A percentile compares a stretch with the other conserved stretches of the same genome.
These are phyloP conservation scores for Saccharomycopsis sp. DNA, from an alignment of 805 yeast genomes.

Conservation along the genomic window DNA sequence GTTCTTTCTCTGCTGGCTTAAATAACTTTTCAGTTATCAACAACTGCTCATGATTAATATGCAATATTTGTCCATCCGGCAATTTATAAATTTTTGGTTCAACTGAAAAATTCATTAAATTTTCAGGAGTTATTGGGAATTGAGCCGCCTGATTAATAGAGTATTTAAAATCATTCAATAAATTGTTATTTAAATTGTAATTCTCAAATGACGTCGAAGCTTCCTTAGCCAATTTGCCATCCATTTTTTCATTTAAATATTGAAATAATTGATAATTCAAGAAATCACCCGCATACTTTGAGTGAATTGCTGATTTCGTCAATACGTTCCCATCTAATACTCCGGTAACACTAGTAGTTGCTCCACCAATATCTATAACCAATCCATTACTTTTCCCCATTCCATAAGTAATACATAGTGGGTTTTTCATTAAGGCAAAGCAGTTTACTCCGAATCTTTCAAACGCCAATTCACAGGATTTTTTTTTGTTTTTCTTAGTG, in stretches of 20 bases:
- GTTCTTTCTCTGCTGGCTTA: conserved; percentile 33
- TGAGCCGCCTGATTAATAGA: conserved; percentile 33
- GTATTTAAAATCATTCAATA: conserved; percentile 44
- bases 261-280: conserved; percentile 56
- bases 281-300: conserved; percentile 82
- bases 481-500: conserved; percentile 46
- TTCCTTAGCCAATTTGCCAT: conserved; percentile 22
- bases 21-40: conserved; percentile 62
- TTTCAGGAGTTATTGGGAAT: conserved; percentile 32
- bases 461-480: conserved; percentile 65
- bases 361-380: conserved; percentile 74
- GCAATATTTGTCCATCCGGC: conserved; percentile 45
- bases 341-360: conserved; percentile 67
- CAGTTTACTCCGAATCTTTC: conserved; percentile 70
- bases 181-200: conserved; percentile 32
- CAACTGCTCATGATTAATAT: conserved; percentile 46
- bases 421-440: conserved; percentile 67
- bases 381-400: conserved; percentile 71
- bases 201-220: conserved; percentile 32
- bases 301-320: conserved; percentile 55
- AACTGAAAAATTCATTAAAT: conserved; percentile 28
- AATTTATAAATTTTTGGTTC: conserved; percentile 46
- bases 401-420: conserved; percentile 73
- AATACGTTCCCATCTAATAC: conserved; percentile 68
- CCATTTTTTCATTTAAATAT: conserved; percentile 33